These are phyloP conservation scores for Achaetomium macrosporum DNA, from an alignment of 2,329 filamentous ascomycete genomes.

Conservation along the genomic window DNA sequence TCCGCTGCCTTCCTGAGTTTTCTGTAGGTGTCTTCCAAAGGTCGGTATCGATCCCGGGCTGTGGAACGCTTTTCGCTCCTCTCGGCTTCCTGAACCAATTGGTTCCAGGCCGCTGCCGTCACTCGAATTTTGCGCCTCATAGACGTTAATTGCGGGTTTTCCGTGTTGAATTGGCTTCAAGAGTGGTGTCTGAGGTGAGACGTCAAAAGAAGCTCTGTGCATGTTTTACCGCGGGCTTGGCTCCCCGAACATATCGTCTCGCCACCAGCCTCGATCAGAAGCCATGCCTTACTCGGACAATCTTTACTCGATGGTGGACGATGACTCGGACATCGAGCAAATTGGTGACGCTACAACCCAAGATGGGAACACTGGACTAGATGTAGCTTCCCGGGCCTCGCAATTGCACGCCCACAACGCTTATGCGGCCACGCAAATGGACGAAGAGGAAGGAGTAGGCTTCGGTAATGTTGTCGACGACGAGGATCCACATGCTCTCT, in stretches of 20 bases:
- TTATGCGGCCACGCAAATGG: neutral
- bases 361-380: neutral
- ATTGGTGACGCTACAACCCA: slow-evolving; percentile 18
- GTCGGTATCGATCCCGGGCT: neutral
- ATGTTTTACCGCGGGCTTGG: slow-evolving; percentile 4
- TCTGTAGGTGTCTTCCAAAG: neutral
- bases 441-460: neutral
- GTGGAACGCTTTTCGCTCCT: neutral
- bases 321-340: slow-evolving; percentile 27
- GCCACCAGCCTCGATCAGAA: slow-evolving; percentile 3
- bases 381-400: neutral
- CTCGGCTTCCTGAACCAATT: neutral
- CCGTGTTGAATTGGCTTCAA: neutral
- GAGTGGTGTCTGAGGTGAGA: slow-evolving; percentile 1
- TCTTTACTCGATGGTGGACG: slow-evolving; percentile 36
- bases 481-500: slow-evolving; percentile 31
- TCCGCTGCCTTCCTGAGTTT: neutral
- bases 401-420: neutral
- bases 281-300: slow-evolving; percentile 47
- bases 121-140: neutral
- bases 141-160: neutral
- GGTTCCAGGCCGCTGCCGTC: neutral
- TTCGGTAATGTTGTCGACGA: slow-evolving; percentile 7
- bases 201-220: slow-evolving; percentile 18
- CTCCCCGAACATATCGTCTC: slow-evolving; percentile 15